phyloP scores from a whole-genome alignment of 2,329 filamentous ascomycete species.

The Pyrenochaeta sp. region DNA sequence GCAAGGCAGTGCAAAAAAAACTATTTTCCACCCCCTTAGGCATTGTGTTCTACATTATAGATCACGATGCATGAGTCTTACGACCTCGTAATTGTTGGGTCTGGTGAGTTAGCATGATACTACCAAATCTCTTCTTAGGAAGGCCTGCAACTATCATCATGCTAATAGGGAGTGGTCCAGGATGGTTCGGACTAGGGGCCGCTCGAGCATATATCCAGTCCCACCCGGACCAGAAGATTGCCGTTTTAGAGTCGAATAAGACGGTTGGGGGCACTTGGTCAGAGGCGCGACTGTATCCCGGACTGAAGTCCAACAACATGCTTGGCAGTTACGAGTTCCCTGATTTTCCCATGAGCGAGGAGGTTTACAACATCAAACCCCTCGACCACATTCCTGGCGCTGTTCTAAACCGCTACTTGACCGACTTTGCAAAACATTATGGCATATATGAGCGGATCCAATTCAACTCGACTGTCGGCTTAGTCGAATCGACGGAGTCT shows the following conservation, averaged over 20 bases:
- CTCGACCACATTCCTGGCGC: constrained; percentile 67
- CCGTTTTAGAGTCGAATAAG: constrained; percentile 51
- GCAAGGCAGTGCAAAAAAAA: not conserved
- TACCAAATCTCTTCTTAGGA: not conserved
- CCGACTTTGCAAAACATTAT: constrained; percentile 51
- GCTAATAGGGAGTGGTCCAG: not conserved
- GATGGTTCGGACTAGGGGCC: constrained; percentile 36
- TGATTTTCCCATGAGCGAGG: constrained; percentile 35
- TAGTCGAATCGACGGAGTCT: constrained; percentile 50
- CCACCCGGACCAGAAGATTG: constrained; percentile 47
- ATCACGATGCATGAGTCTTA: constrained; percentile 3
- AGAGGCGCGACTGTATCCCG: constrained; percentile 48
- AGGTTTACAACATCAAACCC: constrained; percentile 44
- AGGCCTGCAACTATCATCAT: not conserved
- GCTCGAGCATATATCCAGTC: constrained; percentile 58
- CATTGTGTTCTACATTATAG: not conserved
- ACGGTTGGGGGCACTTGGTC: constrained; percentile 53
- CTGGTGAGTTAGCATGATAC: constrained; percentile 13
- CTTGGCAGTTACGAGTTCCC: constrained; percentile 48
- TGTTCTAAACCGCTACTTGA: constrained; percentile 65
- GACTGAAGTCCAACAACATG: constrained; percentile 53
- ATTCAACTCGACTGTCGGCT: constrained; percentile 60
- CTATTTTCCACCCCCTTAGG: not conserved
- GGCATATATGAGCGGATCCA: constrained; percentile 58
- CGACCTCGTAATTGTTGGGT: constrained; percentile 20